Base-by-base conservation (phyloP, 108 stramenopile species). In the Hondaea fermentalgiana region DNA sequence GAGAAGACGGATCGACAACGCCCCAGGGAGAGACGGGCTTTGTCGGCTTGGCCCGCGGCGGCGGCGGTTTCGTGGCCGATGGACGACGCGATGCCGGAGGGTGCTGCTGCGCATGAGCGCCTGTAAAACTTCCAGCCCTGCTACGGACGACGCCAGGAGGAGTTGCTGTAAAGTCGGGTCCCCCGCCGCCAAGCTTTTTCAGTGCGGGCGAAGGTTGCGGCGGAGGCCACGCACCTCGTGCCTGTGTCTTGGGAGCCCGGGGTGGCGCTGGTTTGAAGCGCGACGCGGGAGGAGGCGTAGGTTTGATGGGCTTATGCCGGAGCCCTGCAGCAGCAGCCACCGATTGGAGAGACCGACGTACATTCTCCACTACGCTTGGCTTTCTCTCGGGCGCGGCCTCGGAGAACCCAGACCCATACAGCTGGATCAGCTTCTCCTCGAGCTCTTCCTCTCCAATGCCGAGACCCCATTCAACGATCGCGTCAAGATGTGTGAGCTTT, bases 341-440 rank as follows among this genome's bases (percentile, higher is more conserved):
- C 10, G 64, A 69, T 17, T 69, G 64, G 0, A 69, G 64, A 8
- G 64, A 69, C 10, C 64, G 64, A 6, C 64, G 64, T 17, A 69
- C 64, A 17, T 28, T 69, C 25, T 69, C 64, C 64, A 69, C 64
- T 1, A 28, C 42, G 45, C 10, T 28, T 1, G n/a, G 14, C 76
- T 83, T 83, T 6, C 4, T 12, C 49, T 23, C 76, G n/a, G 76
- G 16, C 19, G 14, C 51, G 51, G 49, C 44, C 43, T 45, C 76
- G 76, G 45, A 83, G 51, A 83, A 83, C 43, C 76, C 76, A 4
- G 45, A 83, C n/a, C 76, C 76, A 45, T 83, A 83, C 45, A 83
- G n/a, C 76, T 83, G 76, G 49, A 83, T 83, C 16, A 83, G 76
- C 51, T 83, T 83, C 51, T 53, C 76, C 51, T 83, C 76, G 51